A percentile compares a stretch with the other conserved stretches of the same genome.
Conservation (phyloP, 345 rosid species). For the Eutrema heterophyllum region DNA sequence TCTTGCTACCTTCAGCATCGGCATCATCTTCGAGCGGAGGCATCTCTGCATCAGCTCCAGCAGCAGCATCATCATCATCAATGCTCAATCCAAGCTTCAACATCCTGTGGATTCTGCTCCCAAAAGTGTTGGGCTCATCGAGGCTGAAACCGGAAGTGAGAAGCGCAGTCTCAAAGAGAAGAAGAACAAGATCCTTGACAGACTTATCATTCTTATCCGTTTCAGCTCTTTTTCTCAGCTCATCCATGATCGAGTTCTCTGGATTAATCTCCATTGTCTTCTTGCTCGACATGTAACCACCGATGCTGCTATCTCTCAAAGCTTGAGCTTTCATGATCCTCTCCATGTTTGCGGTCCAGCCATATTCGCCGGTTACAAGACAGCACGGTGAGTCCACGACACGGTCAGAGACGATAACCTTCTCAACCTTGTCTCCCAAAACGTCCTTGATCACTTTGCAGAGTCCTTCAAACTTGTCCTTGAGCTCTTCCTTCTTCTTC, state of each 20-base stretch:
- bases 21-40: constrained; percentile 74
- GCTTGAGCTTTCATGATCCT: background rate
- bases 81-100: constrained; percentile 75
- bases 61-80: constrained; percentile 35
- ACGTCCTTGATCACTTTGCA: too few relatives aligned
- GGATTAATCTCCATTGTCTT: background rate
- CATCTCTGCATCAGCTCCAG: constrained; percentile 62
- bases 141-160: constrained; percentile 86
- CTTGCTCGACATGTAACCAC: background rate
- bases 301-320: background rate
- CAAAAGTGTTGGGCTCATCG: constrained; percentile 83
- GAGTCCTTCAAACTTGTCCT: too few relatives aligned
- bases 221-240: background rate
- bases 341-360: too few relatives aligned
- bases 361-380: too few relatives aligned
- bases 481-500: too few relatives aligned
- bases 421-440: too few relatives aligned
- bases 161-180: constrained; percentile 57
- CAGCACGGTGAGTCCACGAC: too few relatives aligned
- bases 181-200: background rate
- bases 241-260: background rate
- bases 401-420: too few relatives aligned
- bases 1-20: constrained; percentile 81
- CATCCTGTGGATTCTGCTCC: constrained; percentile 85
- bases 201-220: background rate